A percentile compares a stretch with the other conserved stretches of the same genome.
These are phyloP conservation scores for Larix kaempferi DNA, from an alignment of 75 land plant genomes.

Conservation along the genomic window DNA sequence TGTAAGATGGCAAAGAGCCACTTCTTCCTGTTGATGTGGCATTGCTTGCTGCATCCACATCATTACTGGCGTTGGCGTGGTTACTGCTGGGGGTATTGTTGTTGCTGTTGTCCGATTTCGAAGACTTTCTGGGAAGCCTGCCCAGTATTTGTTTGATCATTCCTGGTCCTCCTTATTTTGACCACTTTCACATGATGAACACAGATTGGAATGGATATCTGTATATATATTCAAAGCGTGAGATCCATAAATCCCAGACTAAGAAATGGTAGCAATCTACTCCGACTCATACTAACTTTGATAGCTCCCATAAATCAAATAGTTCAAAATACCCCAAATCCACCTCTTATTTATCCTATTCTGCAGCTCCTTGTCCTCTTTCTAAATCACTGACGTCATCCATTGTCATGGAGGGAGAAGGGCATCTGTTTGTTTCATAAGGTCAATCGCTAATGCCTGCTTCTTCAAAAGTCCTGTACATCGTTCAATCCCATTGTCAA, in stretches of 20 bases:
- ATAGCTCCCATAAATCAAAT: too few species aligned
- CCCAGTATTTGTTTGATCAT: constrained; percentile 54
- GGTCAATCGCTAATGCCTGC: too few species aligned
- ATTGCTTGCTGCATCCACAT: constrained; percentile 1
- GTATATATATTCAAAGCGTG: neutral
- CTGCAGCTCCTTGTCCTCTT: too few species aligned
- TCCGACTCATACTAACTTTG: too few species aligned
- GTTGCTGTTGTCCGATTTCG: constrained; percentile 24
- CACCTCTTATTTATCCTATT: too few species aligned
- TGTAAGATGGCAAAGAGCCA: constrained; percentile 2
- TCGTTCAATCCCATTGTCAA: too few species aligned
- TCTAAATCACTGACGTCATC: too few species aligned
- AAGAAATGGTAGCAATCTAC: neutral
- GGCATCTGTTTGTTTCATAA: too few species aligned
- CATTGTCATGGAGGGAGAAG: too few species aligned
- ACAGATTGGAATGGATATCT: neutral
- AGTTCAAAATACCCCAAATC: too few species aligned
- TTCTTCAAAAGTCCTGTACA: too few species aligned
- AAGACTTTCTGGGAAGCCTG: constrained; percentile 37
- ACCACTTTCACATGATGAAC: neutral
- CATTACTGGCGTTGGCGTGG: neutral
- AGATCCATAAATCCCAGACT: constrained; percentile 4
- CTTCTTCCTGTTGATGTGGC: constrained; percentile 8
- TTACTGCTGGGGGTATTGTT: neutral
- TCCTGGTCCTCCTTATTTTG: neutral